Evolutionary conservation across 2,329 filamentous ascomycete genomes (phyloP), one percentile per base, ranked within the genome.

Genomic region (Alternaria triticimaculans): DNA sequence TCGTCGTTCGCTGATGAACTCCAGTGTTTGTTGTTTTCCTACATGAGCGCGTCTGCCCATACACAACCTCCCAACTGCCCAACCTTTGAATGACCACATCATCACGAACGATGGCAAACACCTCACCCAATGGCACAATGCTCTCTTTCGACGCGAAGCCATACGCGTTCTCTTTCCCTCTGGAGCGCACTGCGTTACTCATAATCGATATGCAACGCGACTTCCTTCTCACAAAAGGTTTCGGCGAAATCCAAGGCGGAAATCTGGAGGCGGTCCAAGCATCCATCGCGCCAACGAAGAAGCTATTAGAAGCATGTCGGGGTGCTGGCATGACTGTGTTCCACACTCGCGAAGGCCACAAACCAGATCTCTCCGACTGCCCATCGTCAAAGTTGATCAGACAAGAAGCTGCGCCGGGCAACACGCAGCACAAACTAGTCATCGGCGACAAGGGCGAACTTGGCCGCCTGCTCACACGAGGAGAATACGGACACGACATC

Each of bases 401-500:
- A 43, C 85, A 87, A 67, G 79, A 82, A 6, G 82, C 79, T 33
- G 80, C 83, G 6, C 86, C 84, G 0, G 80, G 80, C 6, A 79
- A 80, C 26, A 78, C 71, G 15, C 81, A 83, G 58, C 80, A 84
- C 71, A 79, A 73, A 5, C 77, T 83, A 58, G 80, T 80, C 18
- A 87, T 88, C 63, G 86, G 86, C 12, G 86, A 87, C 65, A 75
- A 80, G 55, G 85, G 85, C 3, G 80, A 83, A 4, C 84, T 87
- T 78, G 86, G 86, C n/a, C 76, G 84, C 50, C 76, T 87, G 7
- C 78, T 88, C 3, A 81, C 85, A 8, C 79, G 84, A 25, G 86
- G 86, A 30, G 85, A 87, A 73, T 83, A 84, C 59, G 85, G 85
- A 9, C 86, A 87, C 68, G 85, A 86, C 69, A 82, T 87, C 45